These are phyloP conservation scores for Ceratocystis lukuohia DNA, from an alignment of 2,329 filamentous ascomycete genomes.

Conservation along the genomic window DNA sequence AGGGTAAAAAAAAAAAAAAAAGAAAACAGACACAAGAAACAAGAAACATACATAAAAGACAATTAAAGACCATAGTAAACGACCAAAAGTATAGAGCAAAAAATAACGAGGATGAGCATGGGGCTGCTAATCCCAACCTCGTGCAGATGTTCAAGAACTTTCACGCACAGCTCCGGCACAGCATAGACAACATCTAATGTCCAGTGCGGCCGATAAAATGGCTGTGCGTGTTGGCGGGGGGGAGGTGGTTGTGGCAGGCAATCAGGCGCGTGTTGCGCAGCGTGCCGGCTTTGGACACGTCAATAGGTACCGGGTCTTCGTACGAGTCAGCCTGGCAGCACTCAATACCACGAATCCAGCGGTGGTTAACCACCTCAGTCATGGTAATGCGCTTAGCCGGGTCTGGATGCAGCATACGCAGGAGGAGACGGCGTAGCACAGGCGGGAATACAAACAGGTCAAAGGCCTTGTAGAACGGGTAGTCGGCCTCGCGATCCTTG, in stretches of 20 bases:
- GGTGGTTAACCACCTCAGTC: constrained; percentile 51
- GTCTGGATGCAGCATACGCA: constrained; percentile 73
- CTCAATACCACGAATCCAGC: constrained; percentile 62
- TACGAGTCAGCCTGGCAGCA: constrained; percentile 65
- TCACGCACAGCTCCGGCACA: constrained; percentile 1
- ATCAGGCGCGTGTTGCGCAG: constrained; percentile 37
- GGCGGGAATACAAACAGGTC: constrained; percentile 54
- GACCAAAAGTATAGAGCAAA: neutral
- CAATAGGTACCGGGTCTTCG: constrained; percentile 44
- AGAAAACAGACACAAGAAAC: neutral
- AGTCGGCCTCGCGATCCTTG: constrained; percentile 29
- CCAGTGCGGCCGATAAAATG: constrained; percentile 26
- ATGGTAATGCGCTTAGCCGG: constrained; percentile 59
- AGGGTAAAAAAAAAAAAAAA: neutral
- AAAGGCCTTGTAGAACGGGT: constrained; percentile 51
- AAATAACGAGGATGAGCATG: neutral
- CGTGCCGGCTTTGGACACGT: constrained; percentile 44
- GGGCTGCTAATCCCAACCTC: neutral
- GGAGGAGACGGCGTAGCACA: constrained; percentile 54
- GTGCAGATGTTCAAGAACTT: neutral
- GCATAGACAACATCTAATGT: constrained; percentile 1
- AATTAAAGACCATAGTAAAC: neutral
- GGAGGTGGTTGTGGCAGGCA: constrained; percentile 46
- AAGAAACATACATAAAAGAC: neutral
- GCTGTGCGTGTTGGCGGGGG: constrained; percentile 35